Base-by-base conservation (phyloP, 495 filamentous ascomycete genomes). In the Rhypophila decipiens region DNA sequence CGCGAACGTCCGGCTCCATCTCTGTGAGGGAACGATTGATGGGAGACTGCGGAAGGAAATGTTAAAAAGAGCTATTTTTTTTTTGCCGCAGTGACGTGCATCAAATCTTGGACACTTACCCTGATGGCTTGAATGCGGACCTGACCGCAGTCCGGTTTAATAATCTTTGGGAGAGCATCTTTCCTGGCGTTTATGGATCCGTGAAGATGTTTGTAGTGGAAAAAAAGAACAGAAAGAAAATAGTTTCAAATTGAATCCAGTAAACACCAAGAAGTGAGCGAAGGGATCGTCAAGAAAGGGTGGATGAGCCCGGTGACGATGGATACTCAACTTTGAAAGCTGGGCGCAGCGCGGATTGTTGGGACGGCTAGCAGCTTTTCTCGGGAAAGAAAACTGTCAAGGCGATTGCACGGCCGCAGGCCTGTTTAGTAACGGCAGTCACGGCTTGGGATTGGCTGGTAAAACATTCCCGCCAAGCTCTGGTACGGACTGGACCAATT, bases 111-210 rank as follows among this genome's bases (percentile, higher is more conserved):
- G 53, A 53, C 42, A 60, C 69, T 55, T 70, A 79, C 75, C 72
- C 69, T 42, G 71, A 69, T 49, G 64, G 66, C 49, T 73, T 70
- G 68, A 87, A 74, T 56, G 77, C 76, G 68, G 83, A 75, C 77
- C 79, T 80, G 63, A 80, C 77, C 55, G 76, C 69, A 55, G 78
- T 70, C 72, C 82, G 76, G 55, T 83, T 80, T 68, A 88, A 67
- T 62, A 86, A 70, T 69, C 80, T 71, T 52, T 69, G 79, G 49
- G 84, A 77, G 68, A 89, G 80, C 87, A 93, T 91, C 7, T 41
- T 62, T n/a, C n/a, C n/a, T 42, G 42, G 19, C 39, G 31, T 20
- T 39, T 23, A 3, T 42, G 42, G 22, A 27, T 45, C 13, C 27
- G 27, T 13, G 27, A 31, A 7, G 27, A 13, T 13, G 27, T 31